A percentile compares a stretch with the other conserved stretches of the same genome.
phyloP scores from a whole-genome alignment of 202 grass and related monocot species.

The Thinopyrum obtusiflorum region DNA sequence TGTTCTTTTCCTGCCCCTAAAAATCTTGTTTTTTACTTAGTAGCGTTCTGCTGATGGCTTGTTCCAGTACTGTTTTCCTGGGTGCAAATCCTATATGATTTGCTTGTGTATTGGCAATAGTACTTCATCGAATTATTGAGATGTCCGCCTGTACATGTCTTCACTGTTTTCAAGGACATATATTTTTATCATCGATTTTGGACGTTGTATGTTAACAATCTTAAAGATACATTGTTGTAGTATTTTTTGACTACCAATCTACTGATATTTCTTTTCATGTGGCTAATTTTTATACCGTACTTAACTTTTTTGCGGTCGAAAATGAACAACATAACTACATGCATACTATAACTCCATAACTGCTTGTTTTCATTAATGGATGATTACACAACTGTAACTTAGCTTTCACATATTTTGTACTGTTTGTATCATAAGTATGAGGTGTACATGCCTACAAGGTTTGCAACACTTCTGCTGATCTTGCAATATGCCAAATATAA shows the following conservation, averaged over 20 bases:
- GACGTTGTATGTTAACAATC: neutral
- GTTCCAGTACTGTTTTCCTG: neutral
- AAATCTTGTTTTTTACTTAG: neutral
- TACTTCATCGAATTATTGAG: neutral
- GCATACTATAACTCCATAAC: neutral
- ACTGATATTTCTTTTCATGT: slow-evolving; percentile 4
- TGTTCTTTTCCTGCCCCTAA: no score
- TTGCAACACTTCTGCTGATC: neutral
- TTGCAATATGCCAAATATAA: neutral
- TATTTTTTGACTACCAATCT: neutral
- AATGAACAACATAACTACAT: neutral
- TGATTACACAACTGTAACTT: neutral
- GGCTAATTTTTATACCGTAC: neutral
- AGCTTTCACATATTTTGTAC: neutral
- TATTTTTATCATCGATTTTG: neutral
- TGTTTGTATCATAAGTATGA: neutral
- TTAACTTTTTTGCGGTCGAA: slow-evolving; percentile 3
- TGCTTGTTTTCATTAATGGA: slow-evolving; percentile 5
- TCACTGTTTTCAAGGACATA: neutral
- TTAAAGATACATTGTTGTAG: neutral
- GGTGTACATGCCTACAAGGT: neutral
- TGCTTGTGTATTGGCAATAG: neutral
- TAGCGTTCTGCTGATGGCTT: neutral
- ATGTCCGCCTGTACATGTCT: neutral
- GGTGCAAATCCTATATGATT: neutral